Percentiles rank a stretch among this genome's conserved stretches.
phyloP scores from a whole-genome alignment of 2,329 filamentous ascomycete species.

The Fusarium sp. region DNA sequence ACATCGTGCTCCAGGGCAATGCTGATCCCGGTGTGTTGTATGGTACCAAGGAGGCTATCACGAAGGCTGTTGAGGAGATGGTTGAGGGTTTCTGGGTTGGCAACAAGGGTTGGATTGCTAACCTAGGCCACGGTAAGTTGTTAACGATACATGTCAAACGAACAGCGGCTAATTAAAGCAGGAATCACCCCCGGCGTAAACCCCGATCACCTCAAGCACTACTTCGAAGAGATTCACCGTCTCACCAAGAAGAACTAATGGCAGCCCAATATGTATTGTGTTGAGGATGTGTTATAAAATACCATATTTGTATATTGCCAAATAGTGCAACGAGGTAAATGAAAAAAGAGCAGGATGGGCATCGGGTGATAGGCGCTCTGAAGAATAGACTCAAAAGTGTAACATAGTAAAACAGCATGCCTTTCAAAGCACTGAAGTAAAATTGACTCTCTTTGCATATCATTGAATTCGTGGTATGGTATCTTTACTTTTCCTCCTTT shows the following conservation, averaged over 20 bases:
- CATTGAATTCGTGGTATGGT: constrained; percentile 35
- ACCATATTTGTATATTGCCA: background rate
- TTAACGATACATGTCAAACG: background rate
- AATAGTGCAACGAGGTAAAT: background rate
- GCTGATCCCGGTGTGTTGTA: constrained; percentile 95
- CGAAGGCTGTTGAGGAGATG: constrained; percentile 85
- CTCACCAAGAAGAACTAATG: constrained; percentile 62
- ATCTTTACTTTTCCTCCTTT: constrained; percentile 41
- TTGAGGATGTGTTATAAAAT: constrained; percentile 8
- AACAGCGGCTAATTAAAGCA: constrained; percentile 53
- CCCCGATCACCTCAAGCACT: constrained; percentile 92
- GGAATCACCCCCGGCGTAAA: constrained; percentile 95
- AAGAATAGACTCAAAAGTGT: constrained; percentile 32
- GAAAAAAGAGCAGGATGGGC: background rate
- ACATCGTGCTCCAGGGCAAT: constrained; percentile 89
- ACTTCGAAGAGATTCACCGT: constrained; percentile 91
- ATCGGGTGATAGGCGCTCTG: constrained; percentile 11
- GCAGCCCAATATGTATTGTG: background rate
- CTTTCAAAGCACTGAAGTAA: constrained; percentile 17
- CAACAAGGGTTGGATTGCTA: constrained; percentile 96
- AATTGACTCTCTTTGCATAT: constrained; percentile 20
- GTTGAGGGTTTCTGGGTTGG: constrained; percentile 83
- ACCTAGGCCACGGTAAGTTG: constrained; percentile 88
- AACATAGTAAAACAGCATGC: constrained; percentile 41
- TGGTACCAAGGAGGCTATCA: constrained; percentile 84